Conservation (phyloP, 495 filamentous ascomycete species). For the Trichoderma asperelloides region DNA sequence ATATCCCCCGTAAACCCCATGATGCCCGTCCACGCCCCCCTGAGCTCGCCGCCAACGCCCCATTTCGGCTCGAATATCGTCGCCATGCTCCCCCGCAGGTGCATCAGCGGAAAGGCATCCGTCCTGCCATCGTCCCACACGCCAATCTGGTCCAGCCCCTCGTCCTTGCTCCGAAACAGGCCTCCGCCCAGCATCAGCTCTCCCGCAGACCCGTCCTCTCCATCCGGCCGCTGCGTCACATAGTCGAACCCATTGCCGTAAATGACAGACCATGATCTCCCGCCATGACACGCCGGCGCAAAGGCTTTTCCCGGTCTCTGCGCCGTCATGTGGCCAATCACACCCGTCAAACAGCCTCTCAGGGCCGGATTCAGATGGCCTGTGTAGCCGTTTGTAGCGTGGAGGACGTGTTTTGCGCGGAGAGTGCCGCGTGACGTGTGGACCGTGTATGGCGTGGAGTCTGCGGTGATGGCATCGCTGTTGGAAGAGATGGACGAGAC, state of each 20-base stretch:
- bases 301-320: conserved; percentile 23
- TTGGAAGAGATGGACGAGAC: conserved; percentile 14
- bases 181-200: conserved; percentile 31
- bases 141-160: conserved; percentile 26
- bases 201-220: conserved; percentile 10
- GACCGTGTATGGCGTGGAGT: conserved; percentile 21
- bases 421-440: conserved; percentile 28
- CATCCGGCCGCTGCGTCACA: conserved; percentile 24
- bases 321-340: conserved; percentile 39
- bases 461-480: neutral
- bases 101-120: conserved; percentile 16
- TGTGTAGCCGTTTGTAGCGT: conserved; percentile 41
- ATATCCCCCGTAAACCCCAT: conserved; percentile 38
- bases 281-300: conserved; percentile 9
- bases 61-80: conserved; percentile 14
- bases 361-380: conserved; percentile 38
- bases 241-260: conserved; percentile 29
- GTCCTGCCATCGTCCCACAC: conserved; percentile 24
- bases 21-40: conserved; percentile 33
- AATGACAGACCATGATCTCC: conserved; percentile 22
- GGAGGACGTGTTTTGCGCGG: conserved; percentile 32
- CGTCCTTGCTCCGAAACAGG: conserved; percentile 19
- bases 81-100: conserved; percentile 20
- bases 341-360: conserved; percentile 33
- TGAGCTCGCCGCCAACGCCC: neutral